Evolutionary conservation across 2,329 filamentous ascomycete species (phyloP), one percentile per base, ranked within the genome.

Genomic region (Penicillium sp.): DNA sequence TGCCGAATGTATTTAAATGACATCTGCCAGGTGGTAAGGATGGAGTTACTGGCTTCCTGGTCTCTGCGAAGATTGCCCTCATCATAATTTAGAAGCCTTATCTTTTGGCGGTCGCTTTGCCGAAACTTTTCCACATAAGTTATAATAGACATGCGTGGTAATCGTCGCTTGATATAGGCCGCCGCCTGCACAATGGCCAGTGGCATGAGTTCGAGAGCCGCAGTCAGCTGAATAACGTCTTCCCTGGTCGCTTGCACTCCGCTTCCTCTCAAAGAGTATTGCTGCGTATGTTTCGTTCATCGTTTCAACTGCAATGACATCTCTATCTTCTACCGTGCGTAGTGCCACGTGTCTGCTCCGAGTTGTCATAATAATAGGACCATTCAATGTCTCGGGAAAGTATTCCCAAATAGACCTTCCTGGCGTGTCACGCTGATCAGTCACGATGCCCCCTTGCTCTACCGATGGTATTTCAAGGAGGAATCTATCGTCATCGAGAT

Each of bases 11-110:
- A 40, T 8, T 72, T 61, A 53, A 73, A 73, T 2, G 70, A 69
- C 25, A 73, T 68, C 49, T 67, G 64, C 71, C 66, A 73, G 1
- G 70, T 73, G 4, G 54, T 26, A 15, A 69, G 14, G 31, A 72
- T 61, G 1, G 63, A 62, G 44, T 68, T 68, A 12, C 61, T 60
- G 2, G 62, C 60, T 20, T 60, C 55, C 23, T 26, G 23, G 43
- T 70, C 64, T 53, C 68, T 51, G 23, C 60, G 56, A 7, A 67
- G 41, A 8, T 44, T 27, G 1, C 64, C 64, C 26, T 9, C 54
- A 12, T 76, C 68, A 40, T 67, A 15, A 18, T 68, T 48, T 1
- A 75, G 57, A 6, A 75, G 65, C 18, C 11, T 46, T 4, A 47
- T 46, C 54, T 63, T 62, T 20, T 67, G 67, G 37, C 53, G 33